Percentiles rank a stretch among this genome's conserved stretches.
These are phyloP conservation scores for Candida maris DNA, from an alignment of 805 yeast species.

Conservation along the genomic window DNA sequence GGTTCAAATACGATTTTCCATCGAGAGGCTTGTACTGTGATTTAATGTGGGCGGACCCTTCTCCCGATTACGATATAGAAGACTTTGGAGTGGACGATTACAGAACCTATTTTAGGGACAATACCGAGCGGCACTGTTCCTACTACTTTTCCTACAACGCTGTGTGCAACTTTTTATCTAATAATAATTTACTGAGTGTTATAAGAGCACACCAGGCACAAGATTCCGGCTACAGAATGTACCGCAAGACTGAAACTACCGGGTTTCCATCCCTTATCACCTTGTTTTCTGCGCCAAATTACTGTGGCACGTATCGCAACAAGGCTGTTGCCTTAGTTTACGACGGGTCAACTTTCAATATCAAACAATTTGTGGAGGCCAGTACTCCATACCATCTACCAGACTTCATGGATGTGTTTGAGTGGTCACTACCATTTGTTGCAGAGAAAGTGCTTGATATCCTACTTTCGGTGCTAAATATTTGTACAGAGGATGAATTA, in stretches of 20 bases:
- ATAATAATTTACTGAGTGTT: conserved; percentile 72
- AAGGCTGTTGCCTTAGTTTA: conserved; percentile 92
- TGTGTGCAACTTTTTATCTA: conserved; percentile 68
- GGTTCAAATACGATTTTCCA: conserved; percentile 84
- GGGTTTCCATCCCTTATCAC: conserved; percentile 90
- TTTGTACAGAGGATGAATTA: conserved; percentile 90
- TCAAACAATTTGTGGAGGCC: conserved; percentile 83
- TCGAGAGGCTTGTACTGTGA: conserved; percentile 92
- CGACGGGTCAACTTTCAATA: conserved; percentile 88
- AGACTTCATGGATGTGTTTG: conserved; percentile 93
- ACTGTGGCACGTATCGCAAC: conserved; percentile 84
- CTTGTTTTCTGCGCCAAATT: conserved; percentile 92
- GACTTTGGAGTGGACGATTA: conserved; percentile 37
- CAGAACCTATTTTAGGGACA: conserved; percentile 52
- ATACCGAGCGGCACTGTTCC: conserved; percentile 83
- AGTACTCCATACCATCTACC: conserved; percentile 97
- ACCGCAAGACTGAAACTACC: conserved; percentile 71
- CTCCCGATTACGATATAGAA: conserved; percentile 72
- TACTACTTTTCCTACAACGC: conserved; percentile 84
- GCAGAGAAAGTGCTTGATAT: conserved; percentile 94
- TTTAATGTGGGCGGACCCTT: conserved; percentile 92
- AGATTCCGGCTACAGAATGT: conserved; percentile 94
- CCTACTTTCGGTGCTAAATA: conserved; percentile 81
- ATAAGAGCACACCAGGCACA: conserved; percentile 97
- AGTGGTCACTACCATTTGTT: conserved; percentile 96